These are phyloP conservation scores for Vitis amurensis DNA, from an alignment of 164 flowering plant species.

Conservation along the genomic window DNA sequence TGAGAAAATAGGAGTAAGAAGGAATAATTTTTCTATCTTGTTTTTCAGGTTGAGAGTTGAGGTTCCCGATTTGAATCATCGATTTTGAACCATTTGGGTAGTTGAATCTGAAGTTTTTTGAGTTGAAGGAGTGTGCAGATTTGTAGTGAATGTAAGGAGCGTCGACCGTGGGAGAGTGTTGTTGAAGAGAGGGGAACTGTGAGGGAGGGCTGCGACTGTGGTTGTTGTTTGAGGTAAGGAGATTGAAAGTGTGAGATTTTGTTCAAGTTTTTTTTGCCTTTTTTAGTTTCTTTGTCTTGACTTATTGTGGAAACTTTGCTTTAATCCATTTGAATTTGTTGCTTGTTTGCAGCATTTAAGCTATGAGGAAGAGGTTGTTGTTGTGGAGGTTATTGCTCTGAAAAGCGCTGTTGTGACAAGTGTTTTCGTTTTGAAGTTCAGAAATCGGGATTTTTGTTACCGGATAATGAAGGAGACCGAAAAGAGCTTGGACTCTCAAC, in stretches of 20 bases:
- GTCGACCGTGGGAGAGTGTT: too few relatives aligned
- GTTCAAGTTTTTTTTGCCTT: not conserved
- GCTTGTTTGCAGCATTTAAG: constrained; percentile 2
- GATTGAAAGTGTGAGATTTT: not conserved
- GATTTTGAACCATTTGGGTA: too few relatives aligned
- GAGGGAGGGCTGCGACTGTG: not conserved
- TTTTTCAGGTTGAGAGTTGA: too few relatives aligned
- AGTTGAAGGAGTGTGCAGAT: too few relatives aligned
- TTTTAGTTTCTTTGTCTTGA: not conserved
- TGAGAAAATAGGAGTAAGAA: too few relatives aligned
- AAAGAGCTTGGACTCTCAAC: constrained; percentile 79
- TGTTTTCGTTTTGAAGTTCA: not conserved
- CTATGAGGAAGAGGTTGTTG: not conserved
- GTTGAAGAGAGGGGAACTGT: too few relatives aligned
- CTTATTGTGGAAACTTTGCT: not conserved
- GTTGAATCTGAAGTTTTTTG: too few relatives aligned
- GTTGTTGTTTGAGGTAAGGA: not conserved
- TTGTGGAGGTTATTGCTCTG: not conserved
- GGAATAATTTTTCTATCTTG: too few relatives aligned
- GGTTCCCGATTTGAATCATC: too few relatives aligned
- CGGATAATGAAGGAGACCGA: constrained; percentile 44
- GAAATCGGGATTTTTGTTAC: not conserved
- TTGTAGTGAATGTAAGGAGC: too few relatives aligned
- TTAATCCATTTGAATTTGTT: not conserved
- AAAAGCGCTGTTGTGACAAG: not conserved